Evolutionary conservation across 768 basidiomycete genomes (phyloP).

Genomic region (Filobasidium wieringae): DNA sequence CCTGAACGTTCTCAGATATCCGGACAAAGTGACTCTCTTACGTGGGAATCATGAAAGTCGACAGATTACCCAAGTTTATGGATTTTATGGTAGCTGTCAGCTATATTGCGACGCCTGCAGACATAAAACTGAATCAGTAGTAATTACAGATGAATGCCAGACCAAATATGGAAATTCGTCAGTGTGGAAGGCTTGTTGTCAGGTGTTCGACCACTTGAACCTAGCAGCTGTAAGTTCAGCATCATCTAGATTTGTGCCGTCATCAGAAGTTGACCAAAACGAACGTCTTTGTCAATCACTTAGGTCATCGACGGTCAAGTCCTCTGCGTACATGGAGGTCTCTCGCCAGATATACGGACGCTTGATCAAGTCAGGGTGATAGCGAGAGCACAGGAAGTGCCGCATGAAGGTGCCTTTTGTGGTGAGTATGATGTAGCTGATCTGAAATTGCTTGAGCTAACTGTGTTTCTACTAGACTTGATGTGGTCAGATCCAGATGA

Average conservation of each 20-base stretch:
- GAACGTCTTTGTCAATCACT: not conserved
- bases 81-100: slow-evolving; percentile 71
- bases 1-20: slow-evolving; percentile 52
- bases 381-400: slow-evolving; percentile 47
- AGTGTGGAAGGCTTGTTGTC: slow-evolving; percentile 96
- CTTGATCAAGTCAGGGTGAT: slow-evolving; percentile 87
- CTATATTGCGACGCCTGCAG: not conserved
- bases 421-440: slow-evolving; percentile 32
- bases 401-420: slow-evolving; percentile 45
- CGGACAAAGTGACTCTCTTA: slow-evolving; percentile 93
- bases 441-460: not conserved
- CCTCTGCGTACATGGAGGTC: slow-evolving; percentile 88
- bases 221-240: slow-evolving; percentile 64
- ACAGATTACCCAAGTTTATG: slow-evolving; percentile 99
- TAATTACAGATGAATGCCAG: slow-evolving; percentile 69
- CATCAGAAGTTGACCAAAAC: not conserved
- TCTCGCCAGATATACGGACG: slow-evolving; percentile 90
- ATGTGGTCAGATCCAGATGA: slow-evolving; percentile 99
- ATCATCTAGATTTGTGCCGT: not conserved
- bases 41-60: slow-evolving; percentile 98
- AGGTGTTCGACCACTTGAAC: slow-evolving; percentile 89
- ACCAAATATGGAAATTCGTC: slow-evolving; percentile 91
- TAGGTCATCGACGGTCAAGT: slow-evolving; percentile 89
- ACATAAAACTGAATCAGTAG: too few relatives aligned
- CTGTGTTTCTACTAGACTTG: slow-evolving; percentile 49